phyloP scores from a whole-genome alignment of 768 basidiomycete genomes.

The Lactifluus subvellereus region DNA sequence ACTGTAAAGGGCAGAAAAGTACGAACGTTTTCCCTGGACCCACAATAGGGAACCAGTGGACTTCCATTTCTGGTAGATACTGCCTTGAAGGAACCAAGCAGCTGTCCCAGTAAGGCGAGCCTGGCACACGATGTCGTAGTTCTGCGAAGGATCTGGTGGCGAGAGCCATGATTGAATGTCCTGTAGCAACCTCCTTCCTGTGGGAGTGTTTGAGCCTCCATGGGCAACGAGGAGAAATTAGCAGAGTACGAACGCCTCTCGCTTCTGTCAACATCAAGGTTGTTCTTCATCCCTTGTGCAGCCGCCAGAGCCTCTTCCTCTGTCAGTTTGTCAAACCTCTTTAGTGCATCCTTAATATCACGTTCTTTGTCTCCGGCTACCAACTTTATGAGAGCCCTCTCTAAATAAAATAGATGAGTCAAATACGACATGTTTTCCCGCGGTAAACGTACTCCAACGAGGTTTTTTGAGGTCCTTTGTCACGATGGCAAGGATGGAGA shows the following conservation, averaged over 20 bases:
- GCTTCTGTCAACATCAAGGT: not conserved
- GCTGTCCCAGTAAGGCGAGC: not conserved
- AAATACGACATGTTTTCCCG: not conserved
- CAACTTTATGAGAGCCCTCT: not conserved
- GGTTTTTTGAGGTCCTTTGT: not conserved
- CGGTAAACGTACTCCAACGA: not conserved
- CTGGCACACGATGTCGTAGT: not conserved
- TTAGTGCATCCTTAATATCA: not conserved
- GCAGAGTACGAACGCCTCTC: not conserved
- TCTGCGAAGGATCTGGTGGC: conserved; percentile 1
- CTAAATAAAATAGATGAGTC: not conserved
- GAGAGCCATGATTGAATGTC: conserved; percentile 1
- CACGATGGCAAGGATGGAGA: not conserved
- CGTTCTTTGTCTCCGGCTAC: not conserved
- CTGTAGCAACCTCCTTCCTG: not conserved
- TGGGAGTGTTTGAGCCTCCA: not conserved
- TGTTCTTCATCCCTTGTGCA: not conserved
- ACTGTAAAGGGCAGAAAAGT: not conserved
- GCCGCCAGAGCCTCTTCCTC: not conserved
- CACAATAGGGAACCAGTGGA: not conserved
- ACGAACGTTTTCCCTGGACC: conserved; percentile 7
- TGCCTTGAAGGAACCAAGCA: not conserved
- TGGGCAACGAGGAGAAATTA: not conserved
- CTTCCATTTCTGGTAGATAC: not conserved
- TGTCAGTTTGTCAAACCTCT: not conserved